Evolutionary conservation across 257 asterid genomes (phyloP), one percentile per base, ranked within the genome.

Genomic region (Hygrophila difformis): DNA sequence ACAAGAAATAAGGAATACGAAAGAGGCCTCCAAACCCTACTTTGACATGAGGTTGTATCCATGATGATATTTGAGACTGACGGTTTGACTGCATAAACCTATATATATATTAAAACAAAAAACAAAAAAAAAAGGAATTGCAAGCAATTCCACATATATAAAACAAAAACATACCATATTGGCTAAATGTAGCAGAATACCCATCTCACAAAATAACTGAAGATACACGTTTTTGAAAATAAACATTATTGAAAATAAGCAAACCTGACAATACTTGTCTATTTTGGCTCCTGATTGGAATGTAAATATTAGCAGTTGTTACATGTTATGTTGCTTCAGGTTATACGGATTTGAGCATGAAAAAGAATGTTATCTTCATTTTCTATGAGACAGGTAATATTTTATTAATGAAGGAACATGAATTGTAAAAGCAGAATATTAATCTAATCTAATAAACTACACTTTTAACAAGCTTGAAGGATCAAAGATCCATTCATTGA

Each of bases 41-140:
- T 72, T 74, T 85, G 60, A 86, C 22, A 68, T 91, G 82, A 54
- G 98, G 98, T 62, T 64, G 84, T 54, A 91, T 86, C 98, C 98
- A 91, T 63, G 52, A 65, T 38, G 98, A 86, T 64, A 86, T 56
- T 69, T 86, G 93, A 40, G 98, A 68, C 61, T 70, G 94, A 48
- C 92, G 84, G 61, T 68, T 82, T 51, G 82, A 66, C 51, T 72
- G 40, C 52, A 77, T 34, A 57, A 85, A 91, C 85, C 98, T 89
- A 59, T n/a, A n/a, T n/a, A n/a, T n/a, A n/a, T n/a, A n/a, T n/a
- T n/a, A n/a, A n/a, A n/a, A n/a, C n/a, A n/a, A n/a, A n/a, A n/a
- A n/a, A n/a, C n/a, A n/a, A n/a, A n/a, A n/a, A n/a, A n/a, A n/a
- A n/a, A n/a, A n/a, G n/a, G n/a, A n/a, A n/a, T n/a, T n/a, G n/a